Percentiles rank a stretch among this genome's conserved stretches.
Conservation (phyloP, 257 asterid genomes). For the Henckelia pumila region DNA sequence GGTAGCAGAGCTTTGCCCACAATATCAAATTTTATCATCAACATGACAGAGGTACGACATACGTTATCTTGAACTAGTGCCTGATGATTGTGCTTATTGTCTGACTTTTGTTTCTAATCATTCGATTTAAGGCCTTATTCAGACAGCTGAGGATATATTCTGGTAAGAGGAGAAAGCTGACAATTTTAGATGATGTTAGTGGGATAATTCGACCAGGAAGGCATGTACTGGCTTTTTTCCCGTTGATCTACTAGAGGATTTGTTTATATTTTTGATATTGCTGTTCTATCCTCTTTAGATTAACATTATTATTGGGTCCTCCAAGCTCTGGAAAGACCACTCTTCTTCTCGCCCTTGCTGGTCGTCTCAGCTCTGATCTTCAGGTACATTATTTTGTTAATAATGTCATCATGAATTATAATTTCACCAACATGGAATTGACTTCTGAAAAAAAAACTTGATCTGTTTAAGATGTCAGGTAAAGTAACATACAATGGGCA, state of each 20-base stretch:
- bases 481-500: constrained; percentile 89
- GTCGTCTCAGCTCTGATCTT: constrained; percentile 78
- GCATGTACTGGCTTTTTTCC: constrained; percentile 34
- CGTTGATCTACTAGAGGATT: constrained; percentile 22
- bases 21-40: constrained; percentile 75
- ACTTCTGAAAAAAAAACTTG: constrained; percentile 26
- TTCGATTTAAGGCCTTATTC: constrained; percentile 57
- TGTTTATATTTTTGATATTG: constrained; percentile 24
- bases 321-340: constrained; percentile 99
- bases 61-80: constrained; percentile 1
- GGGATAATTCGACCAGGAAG: constrained; percentile 97
- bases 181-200: constrained; percentile 74
- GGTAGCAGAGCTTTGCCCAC: constrained; percentile 98
- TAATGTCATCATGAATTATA: constrained; percentile 1
- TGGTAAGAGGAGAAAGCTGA: constrained; percentile 58
- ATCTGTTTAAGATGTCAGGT: constrained; percentile 75
- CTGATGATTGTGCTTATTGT: constrained; percentile 9
- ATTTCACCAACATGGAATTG: background rate
- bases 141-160: constrained; percentile 63
- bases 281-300: constrained; percentile 46
- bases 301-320: constrained; percentile 87
- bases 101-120: constrained; percentile 28
- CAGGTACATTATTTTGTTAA: constrained; percentile 48
- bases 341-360: constrained; percentile 83
- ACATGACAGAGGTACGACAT: constrained; percentile 74